Percentiles rank a stretch among this genome's conserved stretches.
Evolutionary conservation across 2,329 filamentous ascomycete species (phyloP).

Genomic region (Penicillium sp.): DNA sequence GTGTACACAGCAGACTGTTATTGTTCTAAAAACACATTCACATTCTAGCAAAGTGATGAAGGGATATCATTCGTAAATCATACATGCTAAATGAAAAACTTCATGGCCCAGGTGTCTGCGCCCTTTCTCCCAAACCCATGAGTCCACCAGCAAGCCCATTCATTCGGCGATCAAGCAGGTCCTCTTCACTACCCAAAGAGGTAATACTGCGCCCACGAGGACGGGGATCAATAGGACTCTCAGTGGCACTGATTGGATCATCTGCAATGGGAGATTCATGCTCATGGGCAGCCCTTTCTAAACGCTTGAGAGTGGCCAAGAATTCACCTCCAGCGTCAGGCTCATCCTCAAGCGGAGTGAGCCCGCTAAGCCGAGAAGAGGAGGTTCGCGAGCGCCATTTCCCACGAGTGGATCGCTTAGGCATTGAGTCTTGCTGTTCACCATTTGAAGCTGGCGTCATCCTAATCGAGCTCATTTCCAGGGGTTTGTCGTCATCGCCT

Average conservation of each 20-base stretch:
- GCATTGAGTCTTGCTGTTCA: slow-evolving; percentile 7
- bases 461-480: slow-evolving; percentile 68
- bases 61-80: slow-evolving; percentile 10
- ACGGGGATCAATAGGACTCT: slow-evolving; percentile 17
- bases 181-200: slow-evolving; percentile 52
- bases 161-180: slow-evolving; percentile 53
- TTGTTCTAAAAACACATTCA: too few relatives aligned
- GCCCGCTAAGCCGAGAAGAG: slow-evolving; percentile 12
- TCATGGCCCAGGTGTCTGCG: slow-evolving; percentile 29
- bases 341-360: slow-evolving; percentile 12
- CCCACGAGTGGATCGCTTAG: slow-evolving; percentile 9
- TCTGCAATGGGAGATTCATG: slow-evolving; percentile 12
- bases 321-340: slow-evolving; percentile 10
- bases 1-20: too few relatives aligned
- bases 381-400: slow-evolving; percentile 16
- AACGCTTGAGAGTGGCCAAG: slow-evolving; percentile 17
- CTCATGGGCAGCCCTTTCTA: slow-evolving; percentile 12
- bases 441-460: slow-evolving; percentile 26
- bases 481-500: slow-evolving; percentile 70
- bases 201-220: slow-evolving; percentile 43
- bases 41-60: slow-evolving; percentile 8
- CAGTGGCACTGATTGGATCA: slow-evolving; percentile 18
- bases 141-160: slow-evolving; percentile 49
- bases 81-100: slow-evolving; percentile 1
- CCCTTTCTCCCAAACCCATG: slow-evolving; percentile 42